These are phyloP conservation scores for Debaryomyces sp. DNA, from an alignment of 1,139 yeast genomes.

Conservation along the genomic window DNA sequence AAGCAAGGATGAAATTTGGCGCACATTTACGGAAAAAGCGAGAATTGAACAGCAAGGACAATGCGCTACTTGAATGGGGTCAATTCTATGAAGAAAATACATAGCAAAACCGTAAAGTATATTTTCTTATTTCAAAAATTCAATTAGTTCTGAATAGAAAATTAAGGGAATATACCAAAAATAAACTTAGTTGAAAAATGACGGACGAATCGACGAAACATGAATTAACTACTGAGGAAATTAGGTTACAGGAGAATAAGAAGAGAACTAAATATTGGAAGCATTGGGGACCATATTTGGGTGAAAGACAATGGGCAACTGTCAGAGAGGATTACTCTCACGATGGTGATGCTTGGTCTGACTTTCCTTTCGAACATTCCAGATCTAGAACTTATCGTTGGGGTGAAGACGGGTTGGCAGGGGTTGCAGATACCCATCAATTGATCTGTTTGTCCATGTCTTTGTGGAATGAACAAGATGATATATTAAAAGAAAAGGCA, in stretches of 20 bases:
- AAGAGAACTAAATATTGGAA: slow-evolving; percentile 69
- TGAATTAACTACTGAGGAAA: slow-evolving; percentile 61
- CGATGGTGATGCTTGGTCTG: slow-evolving; percentile 92
- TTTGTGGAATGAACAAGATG: slow-evolving; percentile 91
- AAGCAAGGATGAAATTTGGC: slow-evolving; percentile 4
- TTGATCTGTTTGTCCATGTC: slow-evolving; percentile 76
- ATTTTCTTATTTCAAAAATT: neutral
- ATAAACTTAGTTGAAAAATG: neutral
- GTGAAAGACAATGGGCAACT: slow-evolving; percentile 94
- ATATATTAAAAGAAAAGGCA: slow-evolving; percentile 80
- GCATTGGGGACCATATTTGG: slow-evolving; percentile 91
- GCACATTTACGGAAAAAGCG: slow-evolving; percentile 1
- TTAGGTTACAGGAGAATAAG: slow-evolving; percentile 62
- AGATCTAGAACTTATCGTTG: slow-evolving; percentile 84
- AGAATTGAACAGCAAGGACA: slow-evolving; percentile 1
- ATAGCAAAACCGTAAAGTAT: neutral
- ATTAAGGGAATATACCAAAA: neutral
- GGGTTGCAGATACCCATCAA: slow-evolving; percentile 87
- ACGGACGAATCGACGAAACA: neutral
- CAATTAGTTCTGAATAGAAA: neutral
- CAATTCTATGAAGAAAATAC: neutral
- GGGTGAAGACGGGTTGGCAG: slow-evolving; percentile 98
- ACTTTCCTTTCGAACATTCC: slow-evolving; percentile 88
- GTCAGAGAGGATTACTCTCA: slow-evolving; percentile 90
- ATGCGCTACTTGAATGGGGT: neutral